Evolutionary conservation across 768 basidiomycete species (phyloP).

Genomic region (Infundibulicybe gibba): DNA sequence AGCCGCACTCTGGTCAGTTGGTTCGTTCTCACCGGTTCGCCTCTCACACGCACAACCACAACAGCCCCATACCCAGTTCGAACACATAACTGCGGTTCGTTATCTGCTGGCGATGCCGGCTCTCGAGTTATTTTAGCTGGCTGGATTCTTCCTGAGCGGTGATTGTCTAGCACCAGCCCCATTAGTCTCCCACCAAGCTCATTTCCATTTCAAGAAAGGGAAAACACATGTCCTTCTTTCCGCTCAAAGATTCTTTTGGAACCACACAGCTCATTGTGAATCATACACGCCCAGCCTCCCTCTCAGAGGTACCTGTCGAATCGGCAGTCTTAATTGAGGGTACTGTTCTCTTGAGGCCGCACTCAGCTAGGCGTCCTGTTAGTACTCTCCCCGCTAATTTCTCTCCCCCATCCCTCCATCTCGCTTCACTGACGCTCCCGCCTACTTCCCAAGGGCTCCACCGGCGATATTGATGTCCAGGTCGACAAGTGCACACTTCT

Average conservation of each 20-base stretch:
- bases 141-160: conserved; percentile 84
- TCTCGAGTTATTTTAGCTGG: conserved; percentile 69
- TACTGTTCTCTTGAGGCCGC: conserved; percentile 60
- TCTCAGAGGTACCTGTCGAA: conserved; percentile 69
- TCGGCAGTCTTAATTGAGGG: conserved; percentile 78
- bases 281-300: conserved; percentile 34
- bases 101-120: conserved; percentile 51
- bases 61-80: conserved; percentile 55
- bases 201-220: conserved; percentile 55
- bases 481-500: conserved; percentile 69
- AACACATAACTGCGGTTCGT: conserved; percentile 63
- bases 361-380: conserved; percentile 58
- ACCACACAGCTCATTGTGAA: conserved; percentile 75
- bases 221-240: conserved; percentile 78
- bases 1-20: conserved; percentile 33
- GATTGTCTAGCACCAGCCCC: conserved; percentile 30
- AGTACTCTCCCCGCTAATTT: conserved; percentile 23
- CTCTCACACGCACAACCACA: conserved; percentile 11
- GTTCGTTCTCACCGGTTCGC: conserved; percentile 11
- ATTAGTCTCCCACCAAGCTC: conserved; percentile 27
- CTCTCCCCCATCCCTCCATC: conserved; percentile 1
- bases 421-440: background rate
- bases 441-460: conserved; percentile 40
- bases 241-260: conserved; percentile 76
- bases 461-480: conserved; percentile 79